phyloP scores from a whole-genome alignment of 768 basidiomycete genomes.

The Leccinum boreale region DNA sequence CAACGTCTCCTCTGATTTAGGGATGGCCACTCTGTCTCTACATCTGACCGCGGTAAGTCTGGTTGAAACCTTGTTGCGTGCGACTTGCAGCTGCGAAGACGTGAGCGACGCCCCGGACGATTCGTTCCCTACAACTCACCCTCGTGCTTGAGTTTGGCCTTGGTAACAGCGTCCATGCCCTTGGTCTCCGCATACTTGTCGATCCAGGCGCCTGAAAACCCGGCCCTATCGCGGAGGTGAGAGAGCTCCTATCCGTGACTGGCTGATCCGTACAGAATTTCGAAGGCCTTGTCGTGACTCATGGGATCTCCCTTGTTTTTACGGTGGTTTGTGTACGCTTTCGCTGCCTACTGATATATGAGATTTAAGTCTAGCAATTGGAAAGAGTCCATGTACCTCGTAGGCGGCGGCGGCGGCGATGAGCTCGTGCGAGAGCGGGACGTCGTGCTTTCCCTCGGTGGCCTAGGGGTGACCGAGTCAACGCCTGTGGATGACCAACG shows the following conservation, averaged over 20 bases:
- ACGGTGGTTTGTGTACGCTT: slow-evolving; percentile 27
- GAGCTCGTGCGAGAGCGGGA: slow-evolving; percentile 26
- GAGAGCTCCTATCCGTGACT: not conserved
- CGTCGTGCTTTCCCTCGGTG: slow-evolving; percentile 10
- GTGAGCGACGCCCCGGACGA: not conserved
- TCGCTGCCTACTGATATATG: slow-evolving; percentile 23
- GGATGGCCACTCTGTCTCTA: slow-evolving; percentile 15
- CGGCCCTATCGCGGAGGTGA: slow-evolving; percentile 19
- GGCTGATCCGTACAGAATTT: slow-evolving; percentile 21
- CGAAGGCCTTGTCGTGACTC: slow-evolving; percentile 21
- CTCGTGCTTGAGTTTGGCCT: no score
- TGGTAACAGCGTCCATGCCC: slow-evolving; percentile 19
- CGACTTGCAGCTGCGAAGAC: slow-evolving; percentile 12
- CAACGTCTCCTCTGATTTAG: slow-evolving; percentile 4
- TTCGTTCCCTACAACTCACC: slow-evolving; percentile 14
- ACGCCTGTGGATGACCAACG: not conserved
- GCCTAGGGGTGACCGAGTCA: slow-evolving; percentile 13
- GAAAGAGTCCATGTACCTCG: slow-evolving; percentile 9
- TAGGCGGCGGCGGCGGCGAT: slow-evolving; percentile 29
- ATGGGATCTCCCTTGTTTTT: slow-evolving; percentile 16
- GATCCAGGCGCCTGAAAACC: slow-evolving; percentile 22
- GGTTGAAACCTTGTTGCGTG: not conserved
- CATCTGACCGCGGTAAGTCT: not conserved
- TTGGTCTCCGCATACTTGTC: slow-evolving; percentile 26
- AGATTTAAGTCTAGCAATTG: not conserved